Conservation (phyloP, 345 rosid genomes). For the Raphanus sativus region DNA sequence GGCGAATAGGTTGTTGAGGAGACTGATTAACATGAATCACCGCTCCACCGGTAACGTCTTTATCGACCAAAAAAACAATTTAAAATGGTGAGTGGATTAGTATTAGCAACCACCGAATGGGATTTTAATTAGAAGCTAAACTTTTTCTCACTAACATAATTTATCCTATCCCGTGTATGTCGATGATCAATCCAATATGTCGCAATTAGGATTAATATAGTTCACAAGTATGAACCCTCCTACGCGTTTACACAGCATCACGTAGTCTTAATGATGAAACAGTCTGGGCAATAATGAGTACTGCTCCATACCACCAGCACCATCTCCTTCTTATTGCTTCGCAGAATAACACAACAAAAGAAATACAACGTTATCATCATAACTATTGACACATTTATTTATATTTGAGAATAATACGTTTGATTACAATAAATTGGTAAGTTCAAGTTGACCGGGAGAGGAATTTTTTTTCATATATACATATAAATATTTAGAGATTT, state of each 20-base stretch:
- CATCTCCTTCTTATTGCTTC: not conserved
- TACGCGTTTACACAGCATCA: too few relatives aligned
- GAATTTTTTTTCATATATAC: not conserved
- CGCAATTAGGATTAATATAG: too few relatives aligned
- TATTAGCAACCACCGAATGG: constrained; percentile 29
- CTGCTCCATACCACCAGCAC: not conserved
- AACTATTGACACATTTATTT: not conserved
- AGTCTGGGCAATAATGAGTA: too few relatives aligned
- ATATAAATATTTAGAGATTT: too few relatives aligned
- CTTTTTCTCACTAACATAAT: not conserved
- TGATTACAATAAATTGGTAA: not conserved
- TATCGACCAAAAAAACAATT: constrained; percentile 17
- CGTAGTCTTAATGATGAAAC: too few relatives aligned
- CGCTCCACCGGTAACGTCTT: constrained; percentile 40
- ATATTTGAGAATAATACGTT: not conserved
- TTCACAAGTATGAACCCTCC: too few relatives aligned
- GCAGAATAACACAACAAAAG: not conserved
- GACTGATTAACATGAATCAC: constrained; percentile 40
- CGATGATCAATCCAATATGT: not conserved
- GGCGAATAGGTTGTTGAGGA: constrained; percentile 28
- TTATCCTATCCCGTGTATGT: not conserved
- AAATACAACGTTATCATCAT: not conserved
- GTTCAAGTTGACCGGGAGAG: not conserved
- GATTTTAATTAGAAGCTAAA: not conserved
- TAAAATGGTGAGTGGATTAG: constrained; percentile 36